Base-by-base conservation (phyloP, 192 early-diverging fungal genomes). In the Diversispora epigaea region DNA sequence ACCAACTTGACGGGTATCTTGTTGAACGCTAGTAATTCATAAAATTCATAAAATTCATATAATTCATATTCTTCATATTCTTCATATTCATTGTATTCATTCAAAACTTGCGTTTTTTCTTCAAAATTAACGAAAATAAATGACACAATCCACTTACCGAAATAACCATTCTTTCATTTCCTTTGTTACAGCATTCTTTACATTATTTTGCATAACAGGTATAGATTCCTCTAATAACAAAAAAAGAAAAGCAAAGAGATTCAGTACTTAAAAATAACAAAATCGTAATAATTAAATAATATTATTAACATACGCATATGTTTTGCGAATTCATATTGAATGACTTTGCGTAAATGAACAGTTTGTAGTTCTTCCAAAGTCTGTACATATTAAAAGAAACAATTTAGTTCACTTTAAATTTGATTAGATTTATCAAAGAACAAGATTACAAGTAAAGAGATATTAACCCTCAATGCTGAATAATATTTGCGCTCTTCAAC, bases 81-180 rank as follows among this genome's bases (percentile, higher is more conserved):
- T n/a, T n/a, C n/a, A n/a, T n/a, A n/a, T n/a, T n/a, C n/a, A n/a
- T n/a, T n/a, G n/a, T n/a, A n/a, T 55, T n/a, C 22, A 47, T 25
- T 77, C 21, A 67, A 41, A 62, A 55, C 3, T 58, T 22, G 46
- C 21, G 17, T 71, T 76, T 71, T 76, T 43, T 21, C 14, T 21
- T 8, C 3, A 64, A 55, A 50, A 22, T 22, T 41, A 10, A n/a
- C 21, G 11, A 4, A 49, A n/a, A 43, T n/a, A 15, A 49, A 15
- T 22, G 60, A 58, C 5, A n/a, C 44, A 1, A 50, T 15, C 14
- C 62, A 39, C 81, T 25, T 76, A 95, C 93, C 85, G 91, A 69
- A 88, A 91, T 52, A 97, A 85, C 96, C 97, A 99, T 75, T 93
- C 91, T 66, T 93, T 94, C 82, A 97, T 84, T 77, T 98, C 96